Conservation (phyloP, 768 basidiomycete species). For the Kondoa malvinella region DNA sequence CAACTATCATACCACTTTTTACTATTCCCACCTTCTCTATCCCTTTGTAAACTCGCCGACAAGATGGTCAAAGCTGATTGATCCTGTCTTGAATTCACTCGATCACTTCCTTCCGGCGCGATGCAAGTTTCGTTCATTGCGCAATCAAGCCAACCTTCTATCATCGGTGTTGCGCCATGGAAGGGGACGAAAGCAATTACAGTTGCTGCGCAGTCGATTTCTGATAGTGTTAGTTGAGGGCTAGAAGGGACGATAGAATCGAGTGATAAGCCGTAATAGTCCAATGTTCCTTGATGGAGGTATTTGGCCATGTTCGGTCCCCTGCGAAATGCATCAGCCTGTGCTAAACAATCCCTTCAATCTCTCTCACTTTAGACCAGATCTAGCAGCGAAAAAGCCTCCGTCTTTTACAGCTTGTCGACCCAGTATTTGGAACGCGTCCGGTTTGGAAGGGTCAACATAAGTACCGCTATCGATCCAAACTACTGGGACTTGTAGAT, state of each 20-base stretch:
- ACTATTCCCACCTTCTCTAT: background rate
- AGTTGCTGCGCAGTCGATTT: background rate
- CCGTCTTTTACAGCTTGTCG: background rate
- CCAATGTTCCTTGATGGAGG: background rate
- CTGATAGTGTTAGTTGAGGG: background rate
- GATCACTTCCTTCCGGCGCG: background rate
- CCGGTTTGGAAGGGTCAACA: background rate
- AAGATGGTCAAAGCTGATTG: background rate
- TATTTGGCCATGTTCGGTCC: background rate
- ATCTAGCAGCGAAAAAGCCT: background rate
- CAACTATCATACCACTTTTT: background rate
- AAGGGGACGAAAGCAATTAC: background rate
- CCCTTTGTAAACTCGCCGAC: background rate
- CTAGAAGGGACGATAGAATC: background rate
- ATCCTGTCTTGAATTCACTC: background rate
- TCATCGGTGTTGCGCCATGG: background rate
- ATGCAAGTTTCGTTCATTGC: background rate
- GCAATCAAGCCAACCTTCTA: background rate
- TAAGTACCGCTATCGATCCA: background rate
- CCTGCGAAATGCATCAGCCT: background rate
- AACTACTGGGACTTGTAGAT: background rate
- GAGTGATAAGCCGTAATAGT: background rate
- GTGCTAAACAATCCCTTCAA: too few relatives aligned
- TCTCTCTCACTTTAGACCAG: background rate
- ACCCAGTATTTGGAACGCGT: background rate